A percentile compares a stretch with the other conserved stretches of the same genome.
Conservation (phyloP, 208 protist species). For the Leishmania major region DNA sequence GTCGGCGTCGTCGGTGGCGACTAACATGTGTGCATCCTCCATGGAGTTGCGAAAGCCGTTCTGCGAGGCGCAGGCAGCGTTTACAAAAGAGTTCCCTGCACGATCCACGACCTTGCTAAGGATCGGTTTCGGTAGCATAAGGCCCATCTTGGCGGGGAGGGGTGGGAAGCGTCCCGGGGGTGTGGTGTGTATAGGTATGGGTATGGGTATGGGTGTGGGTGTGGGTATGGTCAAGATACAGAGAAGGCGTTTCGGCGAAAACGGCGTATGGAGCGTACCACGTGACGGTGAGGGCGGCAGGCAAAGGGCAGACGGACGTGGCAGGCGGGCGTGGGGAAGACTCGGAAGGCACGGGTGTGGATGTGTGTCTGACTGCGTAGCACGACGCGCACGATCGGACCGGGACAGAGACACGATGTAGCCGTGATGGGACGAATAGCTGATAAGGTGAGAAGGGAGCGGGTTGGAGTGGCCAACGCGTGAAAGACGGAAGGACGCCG, state of each 20-base stretch:
- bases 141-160: constrained; percentile 55
- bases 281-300: neutral
- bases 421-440: neutral
- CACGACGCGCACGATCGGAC: too few relatives aligned
- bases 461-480: neutral
- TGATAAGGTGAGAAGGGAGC: neutral
- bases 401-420: neutral
- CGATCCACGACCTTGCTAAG: constrained; percentile 86
- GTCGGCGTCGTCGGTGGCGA: constrained; percentile 32
- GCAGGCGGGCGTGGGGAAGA: neutral
- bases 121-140: constrained; percentile 84
- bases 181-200: neutral
- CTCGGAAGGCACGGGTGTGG: neutral
- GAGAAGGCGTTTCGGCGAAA: neutral
- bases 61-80: constrained; percentile 54
- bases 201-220: neutral
- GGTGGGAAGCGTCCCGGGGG: neutral
- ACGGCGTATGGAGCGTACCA: neutral
- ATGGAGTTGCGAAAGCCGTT: constrained; percentile 88
- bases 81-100: constrained; percentile 61
- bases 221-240: neutral
- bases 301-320: neutral
- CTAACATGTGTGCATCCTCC: constrained; percentile 89
- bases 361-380: neutral
- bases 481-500: constrained; percentile 1